These are phyloP conservation scores for Apiospora pterosperma DNA, from an alignment of 2,329 filamentous ascomycete species.

Conservation along the genomic window DNA sequence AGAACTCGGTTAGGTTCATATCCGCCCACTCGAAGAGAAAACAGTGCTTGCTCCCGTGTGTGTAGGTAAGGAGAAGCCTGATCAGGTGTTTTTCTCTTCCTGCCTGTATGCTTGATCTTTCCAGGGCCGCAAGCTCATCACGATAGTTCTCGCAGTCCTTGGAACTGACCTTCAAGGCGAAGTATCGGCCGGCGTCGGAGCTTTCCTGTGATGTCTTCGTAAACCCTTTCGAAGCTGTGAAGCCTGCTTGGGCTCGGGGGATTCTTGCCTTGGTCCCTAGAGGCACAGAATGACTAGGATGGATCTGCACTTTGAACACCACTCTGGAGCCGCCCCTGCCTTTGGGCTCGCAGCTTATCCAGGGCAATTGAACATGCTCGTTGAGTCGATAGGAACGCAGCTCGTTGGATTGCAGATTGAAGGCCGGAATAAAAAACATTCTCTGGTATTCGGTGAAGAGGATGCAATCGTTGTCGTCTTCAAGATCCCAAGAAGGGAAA, in stretches of 20 bases:
- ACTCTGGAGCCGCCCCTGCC: not conserved
- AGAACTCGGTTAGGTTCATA: slow-evolving; percentile 11
- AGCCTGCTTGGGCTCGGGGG: no score
- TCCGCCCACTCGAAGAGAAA: slow-evolving; percentile 17
- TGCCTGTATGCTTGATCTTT: not conserved
- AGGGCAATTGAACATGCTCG: not conserved
- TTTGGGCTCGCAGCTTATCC: not conserved
- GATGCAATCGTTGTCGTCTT: not conserved
- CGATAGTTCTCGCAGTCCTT: not conserved
- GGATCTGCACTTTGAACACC: slow-evolving; percentile 5
- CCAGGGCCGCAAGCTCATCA: not conserved
- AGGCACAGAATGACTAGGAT: not conserved
- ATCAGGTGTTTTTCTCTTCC: slow-evolving; percentile 7
- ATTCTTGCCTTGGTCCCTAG: not conserved
- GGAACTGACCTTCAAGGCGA: not conserved
- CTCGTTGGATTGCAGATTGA: not conserved
- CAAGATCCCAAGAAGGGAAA: no score
- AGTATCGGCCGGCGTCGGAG: not conserved
- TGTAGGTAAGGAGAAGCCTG: slow-evolving; percentile 11
- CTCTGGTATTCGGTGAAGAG: not conserved
- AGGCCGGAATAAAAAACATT: not conserved
- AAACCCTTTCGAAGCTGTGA: no score
- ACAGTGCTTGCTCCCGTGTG: slow-evolving; percentile 6
- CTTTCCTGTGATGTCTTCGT: no score
- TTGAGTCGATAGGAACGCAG: not conserved